Percentiles rank a stretch among this genome's conserved stretches.
These are phyloP conservation scores for Raddia guianensis DNA, from an alignment of 176 grass and related monocot species.

Conservation along the genomic window DNA sequence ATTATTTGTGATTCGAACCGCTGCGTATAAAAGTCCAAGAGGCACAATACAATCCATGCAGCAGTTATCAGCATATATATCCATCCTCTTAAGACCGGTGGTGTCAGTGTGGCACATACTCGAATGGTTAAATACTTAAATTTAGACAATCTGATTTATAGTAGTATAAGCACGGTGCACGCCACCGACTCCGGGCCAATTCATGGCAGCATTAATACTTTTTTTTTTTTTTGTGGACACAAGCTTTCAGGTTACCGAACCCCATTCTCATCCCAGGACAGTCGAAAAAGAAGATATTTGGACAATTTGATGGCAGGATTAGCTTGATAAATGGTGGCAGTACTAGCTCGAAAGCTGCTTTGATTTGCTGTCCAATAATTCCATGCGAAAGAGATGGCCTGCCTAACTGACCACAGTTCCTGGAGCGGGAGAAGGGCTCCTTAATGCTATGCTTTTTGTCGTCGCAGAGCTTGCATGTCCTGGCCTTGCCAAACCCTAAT, in stretches of 20 bases:
- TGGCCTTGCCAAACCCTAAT: conserved; percentile 5
- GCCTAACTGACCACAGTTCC: not conserved
- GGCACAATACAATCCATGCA: too few relatives aligned
- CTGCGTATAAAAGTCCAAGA: too few relatives aligned
- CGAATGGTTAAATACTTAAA: not conserved
- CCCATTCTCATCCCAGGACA: not conserved
- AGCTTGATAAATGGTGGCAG: not conserved
- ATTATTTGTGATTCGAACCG: too few relatives aligned
- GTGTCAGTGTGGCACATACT: too few relatives aligned
- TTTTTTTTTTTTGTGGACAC: not conserved
- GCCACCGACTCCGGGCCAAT: not conserved
- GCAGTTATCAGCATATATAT: too few relatives aligned
- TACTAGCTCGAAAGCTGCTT: not conserved
- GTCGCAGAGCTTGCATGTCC: not conserved
- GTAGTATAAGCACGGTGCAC: not conserved
- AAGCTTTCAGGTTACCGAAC: not conserved
- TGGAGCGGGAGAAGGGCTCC: not conserved
- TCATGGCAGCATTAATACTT: not conserved
- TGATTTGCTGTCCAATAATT: not conserved
- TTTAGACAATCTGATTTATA: not conserved
- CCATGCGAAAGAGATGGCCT: conserved; percentile 18
- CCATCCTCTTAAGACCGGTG: too few relatives aligned
- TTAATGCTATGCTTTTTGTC: not conserved
- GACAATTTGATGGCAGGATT: not conserved
- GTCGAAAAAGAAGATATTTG: not conserved